Base-by-base conservation (phyloP, 768 basidiomycete species). In the Trametes punicea region DNA sequence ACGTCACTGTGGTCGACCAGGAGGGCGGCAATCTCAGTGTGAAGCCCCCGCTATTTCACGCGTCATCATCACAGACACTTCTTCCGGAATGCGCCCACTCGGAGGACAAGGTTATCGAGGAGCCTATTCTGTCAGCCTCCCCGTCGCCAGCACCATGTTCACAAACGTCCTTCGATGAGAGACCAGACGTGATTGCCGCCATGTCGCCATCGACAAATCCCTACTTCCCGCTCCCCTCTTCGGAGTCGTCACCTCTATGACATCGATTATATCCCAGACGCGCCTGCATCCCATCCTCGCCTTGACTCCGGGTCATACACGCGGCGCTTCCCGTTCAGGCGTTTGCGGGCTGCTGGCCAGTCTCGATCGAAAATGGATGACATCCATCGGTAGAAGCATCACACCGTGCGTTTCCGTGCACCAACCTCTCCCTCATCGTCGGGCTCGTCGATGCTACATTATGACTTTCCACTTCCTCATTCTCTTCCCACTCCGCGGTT, bases 271-370 rank as follows among this genome's bases (percentile, higher is more conserved):
- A 13, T 9, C 15, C 42, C 18, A 18, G 20, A 5, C 33, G 34
- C 25, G 26, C 16, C 3, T 20, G 38, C 39, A 15, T 21, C 30
- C 18, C 20, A 27, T 16, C 33, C 38, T 18, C 23, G 31, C 44
- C 31, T 46, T 6, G 33, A 15, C 31, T 38, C 26, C 38, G 34
- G 33, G 42, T 42, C 41, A 57, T 45, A 51, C 56, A 57, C 49
- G 49, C 49, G 34, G n/a, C 49, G 42, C 56, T 29, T n/a, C 36
- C 26, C 42, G 41, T 50, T 36, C 18, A 29, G 47, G 40, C 47
- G 41, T 48, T 21, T 33, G 45, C 46, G 46, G 51, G 31, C 33
- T 46, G 42, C 33, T 46, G 31, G 26, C 29, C 33, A 45, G 31
- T 45, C 42, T 54, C 16, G 33, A 27, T n/a, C 15, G 18, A 52